Percentiles rank a stretch among this genome's conserved stretches.
phyloP scores from a whole-genome alignment of 2,329 filamentous ascomycete species.

The Aspergillus aculeatinus region DNA sequence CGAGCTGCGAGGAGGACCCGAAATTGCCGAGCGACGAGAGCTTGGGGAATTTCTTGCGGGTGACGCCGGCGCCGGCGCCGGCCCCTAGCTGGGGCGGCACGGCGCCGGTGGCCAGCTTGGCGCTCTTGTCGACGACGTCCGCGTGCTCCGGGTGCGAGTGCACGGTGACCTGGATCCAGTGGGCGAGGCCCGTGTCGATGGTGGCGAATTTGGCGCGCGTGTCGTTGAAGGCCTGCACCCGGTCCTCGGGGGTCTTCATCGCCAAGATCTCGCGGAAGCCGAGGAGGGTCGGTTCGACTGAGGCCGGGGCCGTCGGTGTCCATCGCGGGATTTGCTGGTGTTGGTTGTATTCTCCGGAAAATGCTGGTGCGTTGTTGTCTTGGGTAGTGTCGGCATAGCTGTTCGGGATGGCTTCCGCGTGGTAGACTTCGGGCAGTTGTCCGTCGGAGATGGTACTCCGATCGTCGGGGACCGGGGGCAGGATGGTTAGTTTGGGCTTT shows the following conservation, averaged over 20 bases:
- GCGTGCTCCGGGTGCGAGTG: slow-evolving; percentile 55
- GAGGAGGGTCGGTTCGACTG: slow-evolving; percentile 46
- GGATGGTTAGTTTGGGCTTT: slow-evolving; percentile 33
- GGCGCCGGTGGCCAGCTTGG: slow-evolving; percentile 30
- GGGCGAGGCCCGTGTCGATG: slow-evolving; percentile 71
- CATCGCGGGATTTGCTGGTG: slow-evolving; percentile 11
- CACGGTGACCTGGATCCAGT: slow-evolving; percentile 56
- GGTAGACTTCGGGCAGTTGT: slow-evolving; percentile 15
- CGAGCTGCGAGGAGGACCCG: slow-evolving; percentile 28
- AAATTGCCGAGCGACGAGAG: slow-evolving; percentile 33
- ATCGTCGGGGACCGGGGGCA: slow-evolving; percentile 26
- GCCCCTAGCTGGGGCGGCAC: slow-evolving; percentile 19
- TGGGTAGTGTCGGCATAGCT: slow-evolving; percentile 2
- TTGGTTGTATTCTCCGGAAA: not conserved
- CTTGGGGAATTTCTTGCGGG: slow-evolving; percentile 45
- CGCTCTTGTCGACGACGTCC: slow-evolving; percentile 42
- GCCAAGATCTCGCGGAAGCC: slow-evolving; percentile 76
- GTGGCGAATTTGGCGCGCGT: slow-evolving; percentile 68
- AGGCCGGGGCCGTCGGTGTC: slow-evolving; percentile 15
- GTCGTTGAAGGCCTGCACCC: slow-evolving; percentile 71
- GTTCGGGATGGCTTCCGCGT: slow-evolving; percentile 11
- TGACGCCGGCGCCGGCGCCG: slow-evolving; percentile 19
- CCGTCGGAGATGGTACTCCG: slow-evolving; percentile 16
- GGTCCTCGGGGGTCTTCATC: slow-evolving; percentile 63
- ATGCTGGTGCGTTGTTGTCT: slow-evolving; percentile 3